Conservation (phyloP, 2,329 filamentous ascomycete genomes). For the Colletotrichum spaethianum region DNA sequence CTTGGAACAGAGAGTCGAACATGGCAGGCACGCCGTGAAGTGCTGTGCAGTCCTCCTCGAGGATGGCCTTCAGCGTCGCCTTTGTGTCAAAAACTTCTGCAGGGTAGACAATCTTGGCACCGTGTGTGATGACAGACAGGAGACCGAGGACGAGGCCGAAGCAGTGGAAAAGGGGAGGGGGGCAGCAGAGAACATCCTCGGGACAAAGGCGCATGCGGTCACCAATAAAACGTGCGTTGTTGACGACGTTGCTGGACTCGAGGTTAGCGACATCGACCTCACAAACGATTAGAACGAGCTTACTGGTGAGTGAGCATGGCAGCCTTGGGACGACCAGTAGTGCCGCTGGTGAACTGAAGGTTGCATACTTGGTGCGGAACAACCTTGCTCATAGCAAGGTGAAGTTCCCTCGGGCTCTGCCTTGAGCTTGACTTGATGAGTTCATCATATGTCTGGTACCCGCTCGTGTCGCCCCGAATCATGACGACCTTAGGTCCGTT, state of each 20-base stretch:
- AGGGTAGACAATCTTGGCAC: constrained; percentile 82
- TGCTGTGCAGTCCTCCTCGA: constrained; percentile 78
- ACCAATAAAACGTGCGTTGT: constrained; percentile 79
- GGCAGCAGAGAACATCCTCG: constrained; percentile 82
- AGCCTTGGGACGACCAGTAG: constrained; percentile 80
- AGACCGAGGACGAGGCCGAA: constrained; percentile 86
- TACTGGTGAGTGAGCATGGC: constrained; percentile 82
- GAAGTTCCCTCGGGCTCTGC: constrained; percentile 64
- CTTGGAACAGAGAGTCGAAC: constrained; percentile 78
- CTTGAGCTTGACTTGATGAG: constrained; percentile 67
- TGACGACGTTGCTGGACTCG: constrained; percentile 67
- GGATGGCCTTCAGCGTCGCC: constrained; percentile 76
- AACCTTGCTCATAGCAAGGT: constrained; percentile 67
- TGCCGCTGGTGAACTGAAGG: constrained; percentile 83
- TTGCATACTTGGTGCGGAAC: constrained; percentile 79
- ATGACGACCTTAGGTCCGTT: constrained; percentile 70
- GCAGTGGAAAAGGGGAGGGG: constrained; percentile 88
- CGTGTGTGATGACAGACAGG: constrained; percentile 80
- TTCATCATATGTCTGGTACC: constrained; percentile 72
- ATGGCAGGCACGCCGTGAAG: constrained; percentile 88
- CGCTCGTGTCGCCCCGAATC: constrained; percentile 66
- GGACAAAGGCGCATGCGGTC: constrained; percentile 80
- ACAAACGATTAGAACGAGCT: constrained; percentile 43
- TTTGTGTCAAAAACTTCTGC: constrained; percentile 79
- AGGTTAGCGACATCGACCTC: constrained; percentile 21